These are phyloP conservation scores for Tillandsia leiboldiana DNA, from an alignment of 176 grass and related monocot genomes.

Conservation along the genomic window DNA sequence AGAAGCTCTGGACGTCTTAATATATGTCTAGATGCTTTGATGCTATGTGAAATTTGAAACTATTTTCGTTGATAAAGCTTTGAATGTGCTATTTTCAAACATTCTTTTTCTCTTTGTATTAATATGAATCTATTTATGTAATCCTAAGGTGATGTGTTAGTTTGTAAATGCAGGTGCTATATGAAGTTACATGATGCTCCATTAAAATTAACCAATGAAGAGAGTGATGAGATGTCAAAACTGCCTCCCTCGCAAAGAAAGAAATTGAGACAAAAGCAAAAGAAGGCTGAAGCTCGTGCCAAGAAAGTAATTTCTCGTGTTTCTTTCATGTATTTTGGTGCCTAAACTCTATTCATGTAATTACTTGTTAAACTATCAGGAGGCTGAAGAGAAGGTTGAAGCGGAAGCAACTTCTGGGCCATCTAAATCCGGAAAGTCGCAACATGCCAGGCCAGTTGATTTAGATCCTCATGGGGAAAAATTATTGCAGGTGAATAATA, in stretches of 20 bases:
- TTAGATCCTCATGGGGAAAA: conserved; percentile 91
- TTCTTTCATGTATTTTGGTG: neutral
- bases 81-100: neutral
- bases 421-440: conserved; percentile 85
- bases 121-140: conserved; percentile 2
- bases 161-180: conserved; percentile 58
- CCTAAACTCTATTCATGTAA: neutral
- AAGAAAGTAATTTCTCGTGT: conserved; percentile 55
- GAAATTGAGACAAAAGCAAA: conserved; percentile 97
- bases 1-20: neutral
- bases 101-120: neutral
- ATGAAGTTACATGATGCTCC: conserved; percentile 95
- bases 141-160: conserved; percentile 8
- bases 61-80: no score
- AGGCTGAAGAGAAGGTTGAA: conserved; percentile 94
- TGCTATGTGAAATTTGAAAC: neutral
- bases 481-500: conserved; percentile 59
- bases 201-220: conserved; percentile 60
- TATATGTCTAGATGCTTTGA: neutral
- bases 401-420: conserved; percentile 48
- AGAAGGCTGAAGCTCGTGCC: conserved; percentile 94
- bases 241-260: conserved; percentile 88
- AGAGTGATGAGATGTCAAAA: conserved; percentile 83
- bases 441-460: conserved; percentile 68
- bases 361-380: conserved; percentile 25